These are phyloP conservation scores for Carex kokanica DNA, from an alignment of 176 grass and related monocot species.

Conservation along the genomic window DNA sequence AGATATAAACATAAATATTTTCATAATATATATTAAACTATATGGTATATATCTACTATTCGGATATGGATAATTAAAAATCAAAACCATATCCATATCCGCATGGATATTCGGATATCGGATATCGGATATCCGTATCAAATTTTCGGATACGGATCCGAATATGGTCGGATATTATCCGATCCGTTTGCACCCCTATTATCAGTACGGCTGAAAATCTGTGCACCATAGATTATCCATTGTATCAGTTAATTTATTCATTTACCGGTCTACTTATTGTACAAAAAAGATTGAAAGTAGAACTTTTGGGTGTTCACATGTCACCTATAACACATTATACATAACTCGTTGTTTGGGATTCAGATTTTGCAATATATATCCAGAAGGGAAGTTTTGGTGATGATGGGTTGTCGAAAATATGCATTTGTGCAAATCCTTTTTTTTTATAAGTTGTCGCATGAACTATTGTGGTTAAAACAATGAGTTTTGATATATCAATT, in stretches of 20 bases:
- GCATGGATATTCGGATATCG: too few relatives aligned
- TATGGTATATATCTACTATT: too few relatives aligned
- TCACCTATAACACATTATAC: background rate
- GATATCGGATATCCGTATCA: too few relatives aligned
- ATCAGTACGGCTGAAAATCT: background rate
- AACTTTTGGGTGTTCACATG: background rate
- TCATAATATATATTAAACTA: too few relatives aligned
- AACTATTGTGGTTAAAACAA: background rate
- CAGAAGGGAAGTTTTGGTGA: background rate
- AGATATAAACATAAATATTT: too few relatives aligned
- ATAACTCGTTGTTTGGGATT: background rate
- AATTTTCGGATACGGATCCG: too few relatives aligned
- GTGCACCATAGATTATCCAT: background rate
- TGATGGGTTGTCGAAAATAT: background rate
- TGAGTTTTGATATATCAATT: background rate
- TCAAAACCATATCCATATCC: too few relatives aligned
- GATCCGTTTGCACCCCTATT: too few relatives aligned
- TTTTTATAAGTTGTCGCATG: background rate
- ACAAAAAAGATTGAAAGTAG: background rate
- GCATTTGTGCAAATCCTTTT: background rate
- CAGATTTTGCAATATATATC: background rate
- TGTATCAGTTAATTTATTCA: background rate
- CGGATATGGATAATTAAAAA: too few relatives aligned
- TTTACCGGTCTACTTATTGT: background rate
- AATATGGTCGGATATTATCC: too few relatives aligned